Base-by-base conservation (phyloP, 2,329 filamentous ascomycete species). In the Fusarium sp. region DNA sequence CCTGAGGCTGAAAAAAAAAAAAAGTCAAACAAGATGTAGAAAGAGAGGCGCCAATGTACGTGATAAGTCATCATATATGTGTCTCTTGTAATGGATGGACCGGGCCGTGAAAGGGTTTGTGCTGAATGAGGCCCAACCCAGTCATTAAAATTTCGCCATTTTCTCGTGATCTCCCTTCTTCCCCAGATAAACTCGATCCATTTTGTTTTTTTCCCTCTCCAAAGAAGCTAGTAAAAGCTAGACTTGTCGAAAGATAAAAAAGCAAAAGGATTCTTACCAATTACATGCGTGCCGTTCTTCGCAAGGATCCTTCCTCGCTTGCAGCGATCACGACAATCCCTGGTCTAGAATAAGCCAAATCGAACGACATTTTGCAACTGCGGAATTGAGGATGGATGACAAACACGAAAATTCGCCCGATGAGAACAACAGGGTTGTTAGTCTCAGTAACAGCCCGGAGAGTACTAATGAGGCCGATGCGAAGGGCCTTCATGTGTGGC, bases 401-500 rank as follows among this genome's bases (percentile, higher is more conserved):
- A 53, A 52, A 30, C 59, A 69, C 32, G 37, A n/a, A 13, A 53
- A 28, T 38, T 49, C 42, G 21, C 32, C 35, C 9, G 33, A 69
- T 9, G 59, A 42, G 21, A 60, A 44, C 9, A 57, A 63, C 11
- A 58, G 62, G 28, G 61, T 66, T 3, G 60, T 58, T 18, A 70
- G 65, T 12, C 58, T 73, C 13, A 70, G 72, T 18, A 73, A 75
- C 49, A 67, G 61, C 9, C 63, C 65, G 5, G 60, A 64, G 40
- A 69, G 66, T 23, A 64, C 63, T 65, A 69, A 75, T 63, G 73
- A 62, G 10, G 50, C 68, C 23, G 61, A 63, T 49, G 18, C 52
- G 12, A 65, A 60, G 9, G 35, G 49, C 3, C 71, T 74, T 40
- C 64, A 78, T 60, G 65, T 78, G 8, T 78, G 75, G 75, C 76